Evolutionary conservation across 2,329 filamentous ascomycete genomes (phyloP), one percentile per base, ranked within the genome.

Genomic region (Seiridium cupressi): DNA sequence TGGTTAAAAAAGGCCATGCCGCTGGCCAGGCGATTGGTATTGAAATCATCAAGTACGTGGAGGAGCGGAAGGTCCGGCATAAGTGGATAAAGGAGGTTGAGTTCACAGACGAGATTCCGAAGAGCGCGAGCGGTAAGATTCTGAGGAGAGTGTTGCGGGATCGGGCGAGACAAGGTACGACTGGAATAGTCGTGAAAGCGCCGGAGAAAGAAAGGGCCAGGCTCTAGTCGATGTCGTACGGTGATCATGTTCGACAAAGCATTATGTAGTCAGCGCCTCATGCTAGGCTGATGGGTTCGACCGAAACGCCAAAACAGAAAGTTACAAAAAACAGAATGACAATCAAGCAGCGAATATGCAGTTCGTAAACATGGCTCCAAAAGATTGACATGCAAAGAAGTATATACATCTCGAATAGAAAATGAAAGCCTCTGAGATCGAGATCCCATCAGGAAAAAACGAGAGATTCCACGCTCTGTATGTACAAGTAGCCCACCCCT

Each of bases 101-200:
- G 65, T 81, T 85, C 60, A 72, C 81, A 0, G 72, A 78, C 7
- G 77, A 74, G 51, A 83, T 89, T 36, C 86, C 86, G 0, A 88
- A 88, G 76, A 86, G 81, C 66, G 77, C 84, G 1, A 82, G 81
- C 58, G 85, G 85, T 3, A 88, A 88, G 78, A 85, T 88, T 61
- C 70, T 88, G 64, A 78, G 84, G 59, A 73, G 84, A 44, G 70
- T 84, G 18, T 70, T 87, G 63, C 80, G 77, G 58, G 76, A 82
- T 59, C 68, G 69, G 64, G 70, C 72, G 26, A 72, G 67, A 67
- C 64, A 38, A 69, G 66, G 61, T 56, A 60, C 42, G 34, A 65
- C 60, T 59, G 55, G 62, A 3, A 64, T 68, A 32, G 66, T 71
- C 26, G 67, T 65, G 44, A 65, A 65, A 40, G 65, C 46, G 13